Conservation (phyloP, 225 moss, liverwort and hornwort species). For the Marchantia polymorpha region DNA sequence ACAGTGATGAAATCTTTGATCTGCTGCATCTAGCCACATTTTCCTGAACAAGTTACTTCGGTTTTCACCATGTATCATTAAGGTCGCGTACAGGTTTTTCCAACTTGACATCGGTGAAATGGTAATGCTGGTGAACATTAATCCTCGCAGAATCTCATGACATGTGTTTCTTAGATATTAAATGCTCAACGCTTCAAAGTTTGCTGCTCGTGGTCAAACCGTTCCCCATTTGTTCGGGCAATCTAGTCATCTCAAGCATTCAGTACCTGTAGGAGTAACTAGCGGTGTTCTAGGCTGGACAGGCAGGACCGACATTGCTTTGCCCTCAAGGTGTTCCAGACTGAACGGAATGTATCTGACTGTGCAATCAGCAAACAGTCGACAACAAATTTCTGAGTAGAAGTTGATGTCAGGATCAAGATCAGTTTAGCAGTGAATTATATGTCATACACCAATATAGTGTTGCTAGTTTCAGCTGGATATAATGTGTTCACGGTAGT, state of each 20-base stretch:
- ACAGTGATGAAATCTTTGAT: constrained; percentile 1
- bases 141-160: background rate
- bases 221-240: background rate
- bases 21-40: background rate
- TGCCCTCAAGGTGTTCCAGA: background rate
- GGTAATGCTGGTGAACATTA: background rate
- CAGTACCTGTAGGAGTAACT: background rate
- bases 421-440: background rate
- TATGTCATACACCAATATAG: background rate
- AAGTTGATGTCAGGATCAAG: constrained; percentile 1
- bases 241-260: background rate
- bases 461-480: background rate
- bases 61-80: background rate
- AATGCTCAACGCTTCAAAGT: background rate
- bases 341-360: background rate
- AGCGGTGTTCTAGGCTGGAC: background rate
- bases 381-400: background rate
- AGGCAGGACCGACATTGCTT: background rate
- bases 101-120: background rate
- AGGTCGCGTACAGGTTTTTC: background rate
- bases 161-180: background rate
- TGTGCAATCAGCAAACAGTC: background rate
- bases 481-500: background rate
- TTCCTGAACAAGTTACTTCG: background rate
- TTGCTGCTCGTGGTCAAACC: background rate